phyloP scores from a whole-genome alignment of 2,329 filamentous ascomycete species.

The Penicillium sp. region DNA sequence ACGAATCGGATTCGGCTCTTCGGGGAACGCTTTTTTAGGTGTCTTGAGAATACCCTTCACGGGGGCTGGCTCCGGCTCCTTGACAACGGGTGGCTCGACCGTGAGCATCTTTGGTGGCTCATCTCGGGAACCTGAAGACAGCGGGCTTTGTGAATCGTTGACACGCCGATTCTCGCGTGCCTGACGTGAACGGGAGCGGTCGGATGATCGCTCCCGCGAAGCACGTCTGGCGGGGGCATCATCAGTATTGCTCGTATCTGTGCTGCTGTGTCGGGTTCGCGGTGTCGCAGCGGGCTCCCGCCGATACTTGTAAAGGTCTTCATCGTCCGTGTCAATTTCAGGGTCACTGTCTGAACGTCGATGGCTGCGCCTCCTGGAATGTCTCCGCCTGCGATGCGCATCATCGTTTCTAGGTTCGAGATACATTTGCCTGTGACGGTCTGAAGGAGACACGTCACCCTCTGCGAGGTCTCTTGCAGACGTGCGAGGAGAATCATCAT shows the following conservation, averaged over 20 bases:
- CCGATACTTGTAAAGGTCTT: conserved; percentile 27
- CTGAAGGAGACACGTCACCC: conserved; percentile 1
- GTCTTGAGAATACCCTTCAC: conserved; percentile 81
- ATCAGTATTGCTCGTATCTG: conserved; percentile 23
- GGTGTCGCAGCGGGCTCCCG: conserved; percentile 23
- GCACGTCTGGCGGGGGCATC: conserved; percentile 13
- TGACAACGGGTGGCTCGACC: conserved; percentile 24
- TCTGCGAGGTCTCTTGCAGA: conserved; percentile 12
- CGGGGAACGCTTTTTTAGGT: conserved; percentile 76
- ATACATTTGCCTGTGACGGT: conserved; percentile 12
- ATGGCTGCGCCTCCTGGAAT: conserved; percentile 21
- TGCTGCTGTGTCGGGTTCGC: conserved; percentile 19
- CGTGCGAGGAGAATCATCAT: conserved; percentile 10
- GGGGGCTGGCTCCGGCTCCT: conserved; percentile 59
- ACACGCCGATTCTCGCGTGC: conserved; percentile 13
- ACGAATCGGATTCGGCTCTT: conserved; percentile 73
- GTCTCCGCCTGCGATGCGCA: conserved; percentile 15
- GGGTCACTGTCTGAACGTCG: conserved; percentile 22
- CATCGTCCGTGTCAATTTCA: conserved; percentile 28
- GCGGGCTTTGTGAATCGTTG: conserved; percentile 16
- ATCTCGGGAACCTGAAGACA: conserved; percentile 16
- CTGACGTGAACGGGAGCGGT: conserved; percentile 22
- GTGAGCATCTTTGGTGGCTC: conserved; percentile 21
- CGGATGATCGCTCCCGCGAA: conserved; percentile 18
- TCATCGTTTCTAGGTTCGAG: conserved; percentile 11